These are phyloP conservation scores for Panicum hallii DNA, from an alignment of 202 grass and related monocot genomes.

Conservation along the genomic window DNA sequence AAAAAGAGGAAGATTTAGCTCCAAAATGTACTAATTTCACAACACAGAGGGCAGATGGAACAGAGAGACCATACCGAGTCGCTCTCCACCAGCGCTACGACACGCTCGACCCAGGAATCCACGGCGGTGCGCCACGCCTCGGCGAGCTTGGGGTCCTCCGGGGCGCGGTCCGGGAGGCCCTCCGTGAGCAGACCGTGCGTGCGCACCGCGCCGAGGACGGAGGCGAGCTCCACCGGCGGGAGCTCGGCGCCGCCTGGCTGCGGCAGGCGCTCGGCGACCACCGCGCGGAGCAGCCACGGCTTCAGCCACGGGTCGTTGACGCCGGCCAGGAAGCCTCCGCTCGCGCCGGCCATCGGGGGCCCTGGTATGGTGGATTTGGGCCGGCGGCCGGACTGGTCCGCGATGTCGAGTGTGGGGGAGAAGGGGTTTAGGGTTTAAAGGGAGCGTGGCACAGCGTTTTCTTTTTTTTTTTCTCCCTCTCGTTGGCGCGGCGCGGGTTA, in stretches of 20 bases:
- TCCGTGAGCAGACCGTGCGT: slow-evolving; percentile 72
- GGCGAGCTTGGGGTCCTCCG: slow-evolving; percentile 47
- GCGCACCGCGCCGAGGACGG: slow-evolving; percentile 55
- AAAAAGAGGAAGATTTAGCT: background rate
- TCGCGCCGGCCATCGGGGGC: slow-evolving; percentile 30
- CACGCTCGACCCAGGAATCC: slow-evolving; percentile 72
- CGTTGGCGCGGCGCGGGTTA: background rate
- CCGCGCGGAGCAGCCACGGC: slow-evolving; percentile 57
- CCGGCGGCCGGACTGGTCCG: background rate
- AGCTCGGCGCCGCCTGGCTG: slow-evolving; percentile 42
- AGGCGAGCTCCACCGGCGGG: slow-evolving; percentile 57
- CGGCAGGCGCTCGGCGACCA: slow-evolving; percentile 64
- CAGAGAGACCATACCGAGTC: slow-evolving; percentile 50
- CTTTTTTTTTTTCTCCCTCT: background rate
- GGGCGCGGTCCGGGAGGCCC: slow-evolving; percentile 5
- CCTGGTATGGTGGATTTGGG: background rate
- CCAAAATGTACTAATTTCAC: background rate
- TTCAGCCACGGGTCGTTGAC: slow-evolving; percentile 68
- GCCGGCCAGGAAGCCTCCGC: slow-evolving; percentile 44
- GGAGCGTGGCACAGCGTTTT: too few relatives aligned
- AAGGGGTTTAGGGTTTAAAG: slow-evolving; percentile 15
- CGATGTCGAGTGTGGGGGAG: background rate
- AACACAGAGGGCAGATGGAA: background rate
- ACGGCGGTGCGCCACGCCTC: slow-evolving; percentile 71
- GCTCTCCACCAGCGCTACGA: slow-evolving; percentile 53